Base-by-base conservation (phyloP, 345 rosid species). In the Eucalyptus pauciflora region DNA sequence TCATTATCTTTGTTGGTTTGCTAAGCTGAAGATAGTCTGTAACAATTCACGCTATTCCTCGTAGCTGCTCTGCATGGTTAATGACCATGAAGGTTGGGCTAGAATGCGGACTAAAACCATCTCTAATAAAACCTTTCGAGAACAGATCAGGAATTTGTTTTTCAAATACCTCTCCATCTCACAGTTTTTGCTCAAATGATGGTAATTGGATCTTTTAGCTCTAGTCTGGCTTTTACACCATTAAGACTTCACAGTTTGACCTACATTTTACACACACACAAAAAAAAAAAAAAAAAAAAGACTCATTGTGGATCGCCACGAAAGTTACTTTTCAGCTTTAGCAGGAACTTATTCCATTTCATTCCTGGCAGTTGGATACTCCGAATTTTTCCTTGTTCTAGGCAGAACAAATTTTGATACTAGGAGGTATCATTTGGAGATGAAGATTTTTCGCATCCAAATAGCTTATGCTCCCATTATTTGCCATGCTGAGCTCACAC, bases 241-340 rank as follows among this genome's bases (percentile, higher is more conserved):
- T 58, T 58, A 58, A 10, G 13, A 58, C n/a, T 58, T 14, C 64
- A 58, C 64, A 58, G 25, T 24, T 58, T 58, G 64, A 54, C 10
- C 18, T 54, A 20, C 10, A 3, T 54, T 54, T 54, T 54, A 8
- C 58, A 18, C 58, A 18, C 9, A 52, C 0, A 13, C 2, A 3
- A 52, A 8, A 51, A 17, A 0, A 3, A 6, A 2, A 52, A 6
- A 52, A 1, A 3, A 6, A 17, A 16, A 51, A 24, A 1, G 62
- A 56, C 29, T 56, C 29, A 2, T 56, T 56, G 62, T 56, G 6
- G 62, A 56, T 56, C 62, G 22, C 22, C 62, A 24, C 13, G 5
- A 56, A 56, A 56, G 62, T 24, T 56, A 9, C 24, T 56, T 22
- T 56, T 56, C 62, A 56, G 4, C 9, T 56, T 56, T 2, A 2